Evolutionary conservation across 2,329 filamentous ascomycete species (phyloP).

Genomic region (Diaporthe destruens): DNA sequence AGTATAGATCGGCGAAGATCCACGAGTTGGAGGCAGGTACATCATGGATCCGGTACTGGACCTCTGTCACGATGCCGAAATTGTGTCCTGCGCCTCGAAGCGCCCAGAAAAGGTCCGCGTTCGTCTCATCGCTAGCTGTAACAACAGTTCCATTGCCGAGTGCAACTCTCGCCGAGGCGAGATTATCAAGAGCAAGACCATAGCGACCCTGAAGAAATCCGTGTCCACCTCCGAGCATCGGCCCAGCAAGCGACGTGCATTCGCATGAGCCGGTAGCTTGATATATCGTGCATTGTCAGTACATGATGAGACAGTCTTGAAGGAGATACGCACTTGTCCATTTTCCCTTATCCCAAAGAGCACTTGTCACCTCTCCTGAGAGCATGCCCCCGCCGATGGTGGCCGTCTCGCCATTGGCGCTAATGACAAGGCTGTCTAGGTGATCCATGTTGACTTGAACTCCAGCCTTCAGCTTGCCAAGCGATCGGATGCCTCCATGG

Average conservation of each 20-base stretch:
- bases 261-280: slow-evolving; percentile 64
- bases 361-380: slow-evolving; percentile 59
- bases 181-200: slow-evolving; percentile 22
- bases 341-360: slow-evolving; percentile 63
- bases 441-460: slow-evolving; percentile 63
- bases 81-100: slow-evolving; percentile 46
- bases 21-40: neutral
- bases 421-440: slow-evolving; percentile 57
- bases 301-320: neutral
- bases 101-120: slow-evolving; percentile 61
- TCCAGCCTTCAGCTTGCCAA: slow-evolving; percentile 62
- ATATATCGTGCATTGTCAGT: neutral
- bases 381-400: slow-evolving; percentile 62
- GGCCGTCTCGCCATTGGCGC: slow-evolving; percentile 58
- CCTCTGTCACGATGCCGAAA: slow-evolving; percentile 27
- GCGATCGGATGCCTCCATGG: slow-evolving; percentile 63
- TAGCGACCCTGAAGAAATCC: slow-evolving; percentile 19
- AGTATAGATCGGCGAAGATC: slow-evolving; percentile 9
- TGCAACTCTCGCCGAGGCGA: slow-evolving; percentile 14
- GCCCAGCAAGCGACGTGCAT: slow-evolving; percentile 57
- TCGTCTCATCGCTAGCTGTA: neutral
- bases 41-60: slow-evolving; percentile 7
- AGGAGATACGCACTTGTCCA: slow-evolving; percentile 47
- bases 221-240: slow-evolving; percentile 48
- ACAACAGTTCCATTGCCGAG: slow-evolving; percentile 21